These are phyloP conservation scores for Cutaneotrichosporon sp. DNA, from an alignment of 1,284 basidiomycete species.

Conservation along the genomic window DNA sequence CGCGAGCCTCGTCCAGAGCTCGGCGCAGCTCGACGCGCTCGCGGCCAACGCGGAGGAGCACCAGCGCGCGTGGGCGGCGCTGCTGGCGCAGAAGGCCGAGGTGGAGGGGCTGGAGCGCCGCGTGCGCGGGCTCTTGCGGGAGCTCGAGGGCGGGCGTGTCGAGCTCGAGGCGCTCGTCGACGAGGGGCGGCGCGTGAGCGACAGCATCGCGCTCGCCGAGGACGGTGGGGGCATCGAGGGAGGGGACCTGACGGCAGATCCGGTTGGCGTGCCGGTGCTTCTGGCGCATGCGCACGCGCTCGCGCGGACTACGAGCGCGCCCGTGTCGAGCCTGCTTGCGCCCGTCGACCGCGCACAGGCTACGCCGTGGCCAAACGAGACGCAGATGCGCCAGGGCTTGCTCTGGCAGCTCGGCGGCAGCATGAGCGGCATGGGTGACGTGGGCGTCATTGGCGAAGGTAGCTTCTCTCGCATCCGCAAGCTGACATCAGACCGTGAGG, in stretches of 20 bases:
- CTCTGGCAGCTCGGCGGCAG: constrained; percentile 47
- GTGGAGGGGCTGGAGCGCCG: constrained; percentile 34
- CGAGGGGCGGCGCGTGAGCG: constrained; percentile 26
- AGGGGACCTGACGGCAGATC: constrained; percentile 29
- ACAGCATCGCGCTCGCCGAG: constrained; percentile 36
- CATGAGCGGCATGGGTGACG: constrained; percentile 45
- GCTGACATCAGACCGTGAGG: constrained; percentile 12
- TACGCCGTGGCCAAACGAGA: constrained; percentile 47
- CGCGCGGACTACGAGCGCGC: constrained; percentile 41
- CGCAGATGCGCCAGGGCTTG: constrained; percentile 44
- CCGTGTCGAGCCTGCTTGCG: constrained; percentile 33
- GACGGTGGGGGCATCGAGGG: constrained; percentile 28
- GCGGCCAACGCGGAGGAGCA: constrained; percentile 33
- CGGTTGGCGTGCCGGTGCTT: constrained; percentile 30
- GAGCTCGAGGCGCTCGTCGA: constrained; percentile 41
- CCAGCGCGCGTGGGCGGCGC: constrained; percentile 32
- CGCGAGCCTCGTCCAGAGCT: constrained; percentile 25
- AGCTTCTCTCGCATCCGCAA: constrained; percentile 13
- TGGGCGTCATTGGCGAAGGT: constrained; percentile 39
- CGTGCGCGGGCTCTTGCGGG: constrained; percentile 28
- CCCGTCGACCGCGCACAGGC: constrained; percentile 34
- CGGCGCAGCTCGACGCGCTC: constrained; percentile 30
- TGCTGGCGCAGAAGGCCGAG: constrained; percentile 31
- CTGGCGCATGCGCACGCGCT: constrained; percentile 43
- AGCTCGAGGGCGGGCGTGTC: constrained; percentile 32